Base-by-base conservation (phyloP, 805 yeast genomes). In the Spathaspora arborariae region DNA sequence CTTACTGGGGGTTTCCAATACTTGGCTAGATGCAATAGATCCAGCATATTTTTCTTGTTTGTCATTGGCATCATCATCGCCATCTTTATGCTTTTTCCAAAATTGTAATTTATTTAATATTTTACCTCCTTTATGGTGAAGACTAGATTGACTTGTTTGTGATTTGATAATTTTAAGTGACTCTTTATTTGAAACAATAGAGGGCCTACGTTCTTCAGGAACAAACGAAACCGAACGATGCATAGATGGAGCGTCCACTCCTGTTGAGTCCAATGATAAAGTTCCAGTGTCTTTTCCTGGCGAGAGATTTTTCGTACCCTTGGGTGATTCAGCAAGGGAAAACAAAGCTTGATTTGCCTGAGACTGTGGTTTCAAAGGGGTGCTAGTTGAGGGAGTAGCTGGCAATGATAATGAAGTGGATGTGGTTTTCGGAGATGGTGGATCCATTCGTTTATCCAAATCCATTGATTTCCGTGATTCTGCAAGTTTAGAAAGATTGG, bases 81-180 rank as follows among this genome's bases (percentile, higher is more conserved):
- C 45, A 5, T 44, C 44, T 41, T 49, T 56, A 33, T 44, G 54
- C 42, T 49, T 57, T 44, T 64, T 70, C 76, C 76, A 71, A 49
- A 71, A 71, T 54, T 66, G 72, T 4, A 71, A 56, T 46, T 60
- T 67, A 33, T 58, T 60, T 20, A 70, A 50, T 18, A 70, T 50
- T 36, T 57, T 62, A 21, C 54, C 58, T 39, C 62, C 58, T 49
- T 57, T 59, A 16, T 43, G 46, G 7, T 41, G 42, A 13, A 13
- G 35, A 30, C 35, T 30, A 8, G 18, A 13, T 30, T 30, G 39
- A 9, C 22, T 37, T 11, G 39, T 11, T 13, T 30, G 47, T 57
- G 39, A 47, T 57, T 36, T 37, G 52, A 10, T 30, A 30, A 13
- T 10, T 2, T 20, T 33, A 1, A 30, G 10, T 36, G 47, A 21